Evolutionary conservation across 78 protist genomes (phyloP).

Genomic region (Chrysochromulina tobinii): DNA sequence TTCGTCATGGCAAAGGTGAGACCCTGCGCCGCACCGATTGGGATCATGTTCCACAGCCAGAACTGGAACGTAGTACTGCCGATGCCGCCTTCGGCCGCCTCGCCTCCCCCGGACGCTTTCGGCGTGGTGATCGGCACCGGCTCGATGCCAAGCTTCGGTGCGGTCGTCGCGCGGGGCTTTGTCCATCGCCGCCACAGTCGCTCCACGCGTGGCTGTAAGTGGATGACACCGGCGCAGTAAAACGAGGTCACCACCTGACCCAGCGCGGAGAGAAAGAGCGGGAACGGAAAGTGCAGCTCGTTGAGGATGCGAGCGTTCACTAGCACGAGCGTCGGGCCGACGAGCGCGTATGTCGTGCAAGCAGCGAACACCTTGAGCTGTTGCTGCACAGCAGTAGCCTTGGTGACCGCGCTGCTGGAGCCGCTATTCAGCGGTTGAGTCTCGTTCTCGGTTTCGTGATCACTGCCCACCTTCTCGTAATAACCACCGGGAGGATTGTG

Average conservation of each 20-base stretch:
- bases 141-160: neutral
- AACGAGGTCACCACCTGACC: neutral
- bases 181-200: neutral
- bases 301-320: slow-evolving; percentile 5
- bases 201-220: neutral
- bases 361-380: neutral
- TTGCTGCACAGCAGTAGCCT: too few species aligned
- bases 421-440: too few species aligned
- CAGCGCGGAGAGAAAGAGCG: neutral
- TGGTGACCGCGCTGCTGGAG: too few species aligned
- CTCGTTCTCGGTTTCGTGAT: too few species aligned
- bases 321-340: neutral
- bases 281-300: neutral
- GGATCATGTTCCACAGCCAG: slow-evolving; percentile 2
- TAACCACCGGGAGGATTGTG: too few species aligned
- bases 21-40: slow-evolving; percentile 8
- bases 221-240: neutral
- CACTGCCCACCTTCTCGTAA: too few species aligned
- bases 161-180: too few species aligned
- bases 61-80: neutral
- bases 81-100: neutral
- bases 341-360: neutral
- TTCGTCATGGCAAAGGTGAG: neutral
- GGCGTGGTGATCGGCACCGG: neutral
- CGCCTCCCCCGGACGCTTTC: neutral